A percentile compares a stretch with the other conserved stretches of the same genome.
Evolutionary conservation across 1,284 basidiomycete species (phyloP).

Genomic region (Amylostereum areolatum): DNA sequence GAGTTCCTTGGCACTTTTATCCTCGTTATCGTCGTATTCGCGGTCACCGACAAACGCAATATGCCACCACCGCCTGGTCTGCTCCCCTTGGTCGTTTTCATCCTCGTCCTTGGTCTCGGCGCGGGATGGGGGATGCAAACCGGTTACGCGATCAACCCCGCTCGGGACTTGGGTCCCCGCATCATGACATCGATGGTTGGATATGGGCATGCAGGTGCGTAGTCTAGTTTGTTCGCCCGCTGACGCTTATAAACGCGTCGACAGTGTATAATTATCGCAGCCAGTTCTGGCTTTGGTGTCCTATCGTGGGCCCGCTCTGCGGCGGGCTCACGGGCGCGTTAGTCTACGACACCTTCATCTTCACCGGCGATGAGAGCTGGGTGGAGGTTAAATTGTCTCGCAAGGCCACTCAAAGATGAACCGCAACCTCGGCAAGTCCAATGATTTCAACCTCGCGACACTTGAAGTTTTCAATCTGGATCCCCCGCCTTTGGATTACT

Average conservation of each 20-base stretch:
- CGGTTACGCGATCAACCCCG: slow-evolving; percentile 53
- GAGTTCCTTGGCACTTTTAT: slow-evolving; percentile 56
- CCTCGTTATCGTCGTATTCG: slow-evolving; percentile 42
- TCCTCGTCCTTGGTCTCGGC: slow-evolving; percentile 51
- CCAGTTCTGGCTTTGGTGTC: slow-evolving; percentile 78
- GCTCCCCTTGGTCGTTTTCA: slow-evolving; percentile 49
- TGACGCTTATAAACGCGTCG: background rate
- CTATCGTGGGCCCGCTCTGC: slow-evolving; percentile 50
- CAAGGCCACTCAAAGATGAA: no score
- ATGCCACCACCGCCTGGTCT: slow-evolving; percentile 41
- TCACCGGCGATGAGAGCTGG: slow-evolving; percentile 43
- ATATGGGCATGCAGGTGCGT: slow-evolving; percentile 43
- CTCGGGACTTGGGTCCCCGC: slow-evolving; percentile 59
- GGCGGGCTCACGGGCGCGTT: slow-evolving; percentile 49
- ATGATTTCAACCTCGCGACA: no score
- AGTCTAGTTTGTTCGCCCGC: background rate
- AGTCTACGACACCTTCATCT: slow-evolving; percentile 48
- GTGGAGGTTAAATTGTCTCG: no score
- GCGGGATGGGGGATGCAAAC: slow-evolving; percentile 54
- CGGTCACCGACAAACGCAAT: slow-evolving; percentile 41
- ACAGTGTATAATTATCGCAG: slow-evolving; percentile 42
- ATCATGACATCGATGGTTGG: slow-evolving; percentile 55
- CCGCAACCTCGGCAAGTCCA: no score
- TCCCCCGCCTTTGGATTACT: no score
- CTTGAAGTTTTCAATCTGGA: no score